Percentiles rank a stretch among this genome's conserved stretches.
Conservation (phyloP, 768 basidiomycete species). For the Boletus tomentosulus region DNA sequence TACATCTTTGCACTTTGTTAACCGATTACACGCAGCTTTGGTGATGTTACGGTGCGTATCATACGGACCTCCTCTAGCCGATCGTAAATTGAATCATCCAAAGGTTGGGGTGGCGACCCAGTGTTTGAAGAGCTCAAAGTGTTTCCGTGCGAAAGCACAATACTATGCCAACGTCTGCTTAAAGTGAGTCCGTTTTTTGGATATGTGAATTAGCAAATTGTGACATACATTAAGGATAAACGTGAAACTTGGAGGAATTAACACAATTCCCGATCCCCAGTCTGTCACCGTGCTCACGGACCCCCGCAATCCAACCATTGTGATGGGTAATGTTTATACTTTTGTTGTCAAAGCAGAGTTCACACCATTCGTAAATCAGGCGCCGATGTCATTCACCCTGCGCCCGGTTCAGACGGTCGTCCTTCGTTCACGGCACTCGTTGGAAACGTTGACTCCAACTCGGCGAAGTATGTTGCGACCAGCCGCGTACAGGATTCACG, state of each 20-base stretch:
- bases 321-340: conserved; percentile 55
- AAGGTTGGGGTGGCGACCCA: conserved; percentile 77
- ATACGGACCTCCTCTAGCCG: not conserved
- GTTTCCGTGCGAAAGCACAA: conserved; percentile 62
- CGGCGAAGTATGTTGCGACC: conserved; percentile 64
- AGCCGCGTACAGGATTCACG: conserved; percentile 64
- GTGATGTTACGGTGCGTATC: conserved; percentile 52
- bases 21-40: conserved; percentile 48
- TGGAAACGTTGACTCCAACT: conserved; percentile 71
- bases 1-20: not conserved
- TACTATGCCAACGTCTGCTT: conserved; percentile 80
- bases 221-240: conserved; percentile 52
- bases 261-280: conserved; percentile 66
- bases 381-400: conserved; percentile 81
- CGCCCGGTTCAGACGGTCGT: conserved; percentile 71
- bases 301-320: conserved; percentile 67
- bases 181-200: conserved; percentile 51
- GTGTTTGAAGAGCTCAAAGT: conserved; percentile 67
- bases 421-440: conserved; percentile 83
- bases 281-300: conserved; percentile 66
- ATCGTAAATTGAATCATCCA: not conserved
- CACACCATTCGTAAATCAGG: conserved; percentile 36
- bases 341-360: not conserved
- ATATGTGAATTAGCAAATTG: not conserved
- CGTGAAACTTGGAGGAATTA: conserved; percentile 82